Conservation (phyloP, 2,329 filamentous ascomycete genomes). For the Diaporthe citri region DNA sequence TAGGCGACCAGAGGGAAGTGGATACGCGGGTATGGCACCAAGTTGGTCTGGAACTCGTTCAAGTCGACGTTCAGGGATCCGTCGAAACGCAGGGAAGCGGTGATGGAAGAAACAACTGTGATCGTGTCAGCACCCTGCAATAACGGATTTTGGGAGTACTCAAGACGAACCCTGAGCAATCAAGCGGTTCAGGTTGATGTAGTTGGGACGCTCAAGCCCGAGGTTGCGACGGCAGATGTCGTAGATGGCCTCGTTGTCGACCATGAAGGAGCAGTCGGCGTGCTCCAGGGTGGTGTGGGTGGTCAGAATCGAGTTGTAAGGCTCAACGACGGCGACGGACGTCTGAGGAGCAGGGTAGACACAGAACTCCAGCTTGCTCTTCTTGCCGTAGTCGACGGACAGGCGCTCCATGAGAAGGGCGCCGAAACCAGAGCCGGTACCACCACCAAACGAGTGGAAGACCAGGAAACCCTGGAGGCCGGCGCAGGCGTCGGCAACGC, state of each 20-base stretch:
- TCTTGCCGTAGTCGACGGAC: constrained; percentile 99
- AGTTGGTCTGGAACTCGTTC: constrained; percentile 99
- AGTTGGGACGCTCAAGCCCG: constrained; percentile 96
- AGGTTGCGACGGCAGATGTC: constrained; percentile 99
- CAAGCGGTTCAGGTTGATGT: constrained; percentile 98
- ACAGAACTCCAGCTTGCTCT: constrained; percentile 99
- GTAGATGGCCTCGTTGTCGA: constrained; percentile 99
- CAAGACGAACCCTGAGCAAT: constrained; percentile 85
- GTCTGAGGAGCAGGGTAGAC: constrained; percentile 98
- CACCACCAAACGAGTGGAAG: constrained; percentile 99
- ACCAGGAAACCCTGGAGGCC: constrained; percentile 99
- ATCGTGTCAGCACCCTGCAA: constrained; percentile 46
- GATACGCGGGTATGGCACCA: constrained; percentile 98
- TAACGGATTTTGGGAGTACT: constrained; percentile 19
- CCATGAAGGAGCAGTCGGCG: constrained; percentile 99
- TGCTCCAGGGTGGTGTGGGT: constrained; percentile 99
- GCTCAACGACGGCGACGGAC: constrained; percentile 97
- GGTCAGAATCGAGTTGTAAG: constrained; percentile 99
- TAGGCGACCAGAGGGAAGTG: constrained; percentile 99
- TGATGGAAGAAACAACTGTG: constrained; percentile 96
- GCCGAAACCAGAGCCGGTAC: constrained; percentile 98
- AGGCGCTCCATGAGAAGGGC: constrained; percentile 98
- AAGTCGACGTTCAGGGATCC: constrained; percentile 99
- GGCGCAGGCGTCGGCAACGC: constrained; percentile 96
- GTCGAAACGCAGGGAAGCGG: constrained; percentile 97